Percentiles rank a stretch among this genome's conserved stretches.
Conservation (phyloP, 768 basidiomycete genomes). For the Coprinopsis strossmayeri region DNA sequence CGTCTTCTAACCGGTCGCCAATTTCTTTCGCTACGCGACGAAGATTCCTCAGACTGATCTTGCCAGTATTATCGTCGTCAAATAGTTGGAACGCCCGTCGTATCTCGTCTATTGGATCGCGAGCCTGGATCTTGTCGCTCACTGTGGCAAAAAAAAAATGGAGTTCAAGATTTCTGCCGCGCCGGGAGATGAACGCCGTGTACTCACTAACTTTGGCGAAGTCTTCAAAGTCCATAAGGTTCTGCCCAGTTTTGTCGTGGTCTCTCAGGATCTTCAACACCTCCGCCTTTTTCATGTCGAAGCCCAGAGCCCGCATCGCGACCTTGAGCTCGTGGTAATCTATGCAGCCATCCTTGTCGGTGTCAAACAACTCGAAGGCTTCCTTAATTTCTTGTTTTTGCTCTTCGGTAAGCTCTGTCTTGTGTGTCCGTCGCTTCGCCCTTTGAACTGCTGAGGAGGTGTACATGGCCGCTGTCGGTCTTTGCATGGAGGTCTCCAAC, state of each 20-base stretch:
- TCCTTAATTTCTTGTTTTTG: conserved; percentile 97
- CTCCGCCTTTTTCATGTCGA: conserved; percentile 98
- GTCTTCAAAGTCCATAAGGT: conserved; percentile 87
- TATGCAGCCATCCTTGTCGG: conserved; percentile 93
- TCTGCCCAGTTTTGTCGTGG: conserved; percentile 77
- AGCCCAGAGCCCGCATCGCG: conserved; percentile 95
- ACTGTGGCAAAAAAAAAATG: conserved; percentile 41
- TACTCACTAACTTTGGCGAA: conserved; percentile 89
- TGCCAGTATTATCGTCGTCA: conserved; percentile 93
- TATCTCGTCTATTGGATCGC: conserved; percentile 97
- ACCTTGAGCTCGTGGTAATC: conserved; percentile 99
- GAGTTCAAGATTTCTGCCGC: conserved; percentile 3
- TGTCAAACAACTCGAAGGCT: conserved; percentile 98
- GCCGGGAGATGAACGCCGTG: neutral
- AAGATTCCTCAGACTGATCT: conserved; percentile 87
- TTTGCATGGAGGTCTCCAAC: neutral
- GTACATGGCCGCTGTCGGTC: conserved; percentile 37
- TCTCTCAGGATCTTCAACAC: conserved; percentile 92
- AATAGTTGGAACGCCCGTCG: conserved; percentile 94
- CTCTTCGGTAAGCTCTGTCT: conserved; percentile 81
- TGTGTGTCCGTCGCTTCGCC: conserved; percentile 62
- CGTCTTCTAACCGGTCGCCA: conserved; percentile 91
- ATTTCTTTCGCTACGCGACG: conserved; percentile 94
- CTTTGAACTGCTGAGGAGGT: conserved; percentile 65
- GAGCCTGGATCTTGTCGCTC: conserved; percentile 87